Evolutionary conservation across 2,329 filamentous ascomycete species (phyloP).

Genomic region (Aspergillus ruber): DNA sequence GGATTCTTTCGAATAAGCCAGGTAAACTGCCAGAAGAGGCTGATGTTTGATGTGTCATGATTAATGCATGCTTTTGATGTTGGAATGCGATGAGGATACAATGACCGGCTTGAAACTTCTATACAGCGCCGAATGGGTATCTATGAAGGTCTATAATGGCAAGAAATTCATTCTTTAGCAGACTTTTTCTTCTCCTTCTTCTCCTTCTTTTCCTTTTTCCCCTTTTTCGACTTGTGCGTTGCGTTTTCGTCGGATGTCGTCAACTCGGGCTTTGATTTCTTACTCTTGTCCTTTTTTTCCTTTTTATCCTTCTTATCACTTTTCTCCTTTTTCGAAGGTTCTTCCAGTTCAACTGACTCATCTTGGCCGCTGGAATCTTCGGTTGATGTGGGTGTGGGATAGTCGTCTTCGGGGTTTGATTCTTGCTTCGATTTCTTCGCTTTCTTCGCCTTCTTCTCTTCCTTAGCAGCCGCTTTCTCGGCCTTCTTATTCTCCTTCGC

Average conservation of each 20-base stretch:
- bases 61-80: slow-evolving; percentile 2
- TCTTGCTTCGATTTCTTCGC: slow-evolving; percentile 14
- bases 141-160: slow-evolving; percentile 8
- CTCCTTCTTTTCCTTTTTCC: slow-evolving; percentile 33
- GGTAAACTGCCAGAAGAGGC: slow-evolving; percentile 57
- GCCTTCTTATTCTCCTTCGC: slow-evolving; percentile 14
- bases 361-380: slow-evolving; percentile 15
- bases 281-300: slow-evolving; percentile 16
- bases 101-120: slow-evolving; percentile 4
- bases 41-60: slow-evolving; percentile 9
- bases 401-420: slow-evolving; percentile 18
- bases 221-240: slow-evolving; percentile 45
- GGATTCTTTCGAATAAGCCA: slow-evolving; percentile 70
- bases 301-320: slow-evolving; percentile 19
- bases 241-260: slow-evolving; percentile 20
- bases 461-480: slow-evolving; percentile 3
- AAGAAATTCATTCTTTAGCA: not conserved
- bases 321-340: slow-evolving; percentile 24
- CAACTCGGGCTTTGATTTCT: slow-evolving; percentile 19
- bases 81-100: slow-evolving; percentile 5
- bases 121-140: slow-evolving; percentile 28
- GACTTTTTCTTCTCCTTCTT: slow-evolving; percentile 20
- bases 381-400: slow-evolving; percentile 28
- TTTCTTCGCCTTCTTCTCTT: slow-evolving; percentile 13
- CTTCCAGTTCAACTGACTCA: slow-evolving; percentile 24